Base-by-base conservation (phyloP, 225 moss, liverwort and hornwort genomes). In the Bryum argenteum region DNA sequence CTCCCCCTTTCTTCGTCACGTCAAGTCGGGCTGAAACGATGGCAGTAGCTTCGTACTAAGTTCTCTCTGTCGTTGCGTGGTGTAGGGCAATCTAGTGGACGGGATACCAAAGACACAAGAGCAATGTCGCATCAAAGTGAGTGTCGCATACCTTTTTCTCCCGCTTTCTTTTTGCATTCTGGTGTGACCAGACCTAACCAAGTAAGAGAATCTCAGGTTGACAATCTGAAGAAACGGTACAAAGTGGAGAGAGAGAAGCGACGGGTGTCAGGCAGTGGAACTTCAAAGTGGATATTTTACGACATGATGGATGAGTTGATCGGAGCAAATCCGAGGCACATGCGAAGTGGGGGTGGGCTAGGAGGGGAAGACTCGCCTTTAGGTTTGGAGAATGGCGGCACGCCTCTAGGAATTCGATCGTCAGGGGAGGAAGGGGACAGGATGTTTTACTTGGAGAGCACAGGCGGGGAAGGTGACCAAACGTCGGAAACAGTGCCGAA, bases 281-380 rank as follows among this genome's bases (percentile, higher is more conserved):
- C 80, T 1, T 87, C 87, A 0, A 87, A 87, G 66, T 87, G 86
- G 86, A 72, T 80, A 26, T 87, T 87, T 33, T 87, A 77, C 45
- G 86, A 87, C 53, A 87, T 81, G 80, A 87, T 87, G 87, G 87
- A 87, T 72, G 87, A 87, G 21, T 67, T 87, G 64, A 87, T 87
- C 28, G 86, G 87, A 75, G 62, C 87, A 1, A 87, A 83, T 18
- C 87, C 87, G 5, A 78, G 87, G 38, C 87, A 83, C 20, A 73
- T 83, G 75, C 87, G 80, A 2, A 75, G 80, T 66, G 78, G 81
- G 22, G 86, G 72, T 62, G 80, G 77, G 15, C 11, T 78, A 22
- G 82, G 79, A 74, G 85, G 79, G 47, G 85, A 77, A 38, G 82
- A 79, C 50, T 82, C 85, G 21, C 85, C 82, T 4, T 71, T 82